Evolutionary conservation across 192 early-diverging fungal genomes (phyloP).

Genomic region (Podila clonocystis): DNA sequence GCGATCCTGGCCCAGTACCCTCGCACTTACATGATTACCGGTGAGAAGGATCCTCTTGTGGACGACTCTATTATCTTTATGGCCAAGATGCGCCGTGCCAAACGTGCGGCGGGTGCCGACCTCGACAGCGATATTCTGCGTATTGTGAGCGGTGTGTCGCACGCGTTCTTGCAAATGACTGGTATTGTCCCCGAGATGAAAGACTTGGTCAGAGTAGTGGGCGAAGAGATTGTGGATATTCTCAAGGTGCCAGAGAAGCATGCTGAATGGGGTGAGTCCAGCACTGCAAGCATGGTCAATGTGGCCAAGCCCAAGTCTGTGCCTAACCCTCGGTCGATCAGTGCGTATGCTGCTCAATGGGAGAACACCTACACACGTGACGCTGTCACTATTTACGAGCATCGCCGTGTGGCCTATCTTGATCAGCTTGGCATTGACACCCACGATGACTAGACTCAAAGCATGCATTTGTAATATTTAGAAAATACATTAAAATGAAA

Average conservation of each 20-base stretch:
- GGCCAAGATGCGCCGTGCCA: constrained; percentile 85
- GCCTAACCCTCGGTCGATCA: constrained; percentile 23
- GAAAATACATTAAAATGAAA: no score
- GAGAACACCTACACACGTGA: constrained; percentile 33
- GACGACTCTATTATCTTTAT: constrained; percentile 97
- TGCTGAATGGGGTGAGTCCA: constrained; percentile 12
- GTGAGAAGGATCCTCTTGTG: constrained; percentile 97
- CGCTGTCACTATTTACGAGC: constrained; percentile 40
- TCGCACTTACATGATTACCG: constrained; percentile 88
- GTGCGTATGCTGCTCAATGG: constrained; percentile 27
- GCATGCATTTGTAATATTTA: no score
- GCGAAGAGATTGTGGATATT: constrained; percentile 50
- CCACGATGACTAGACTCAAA: constrained; percentile 18
- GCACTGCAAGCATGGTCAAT: constrained; percentile 6
- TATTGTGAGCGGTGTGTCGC: constrained; percentile 77
- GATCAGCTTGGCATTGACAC: constrained; percentile 45
- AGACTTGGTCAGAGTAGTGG: constrained; percentile 54
- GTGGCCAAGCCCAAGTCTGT: constrained; percentile 1
- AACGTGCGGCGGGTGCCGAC: constrained; percentile 51
- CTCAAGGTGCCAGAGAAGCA: constrained; percentile 1
- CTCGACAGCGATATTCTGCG: constrained; percentile 55
- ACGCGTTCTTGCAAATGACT: constrained; percentile 76
- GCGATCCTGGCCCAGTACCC: constrained; percentile 90
- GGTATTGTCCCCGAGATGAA: constrained; percentile 77
- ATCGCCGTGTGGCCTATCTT: constrained; percentile 45